A percentile compares a stretch with the other conserved stretches of the same genome.
phyloP scores from a whole-genome alignment of 164 flowering plant genomes.

The Annona squamosa region DNA sequence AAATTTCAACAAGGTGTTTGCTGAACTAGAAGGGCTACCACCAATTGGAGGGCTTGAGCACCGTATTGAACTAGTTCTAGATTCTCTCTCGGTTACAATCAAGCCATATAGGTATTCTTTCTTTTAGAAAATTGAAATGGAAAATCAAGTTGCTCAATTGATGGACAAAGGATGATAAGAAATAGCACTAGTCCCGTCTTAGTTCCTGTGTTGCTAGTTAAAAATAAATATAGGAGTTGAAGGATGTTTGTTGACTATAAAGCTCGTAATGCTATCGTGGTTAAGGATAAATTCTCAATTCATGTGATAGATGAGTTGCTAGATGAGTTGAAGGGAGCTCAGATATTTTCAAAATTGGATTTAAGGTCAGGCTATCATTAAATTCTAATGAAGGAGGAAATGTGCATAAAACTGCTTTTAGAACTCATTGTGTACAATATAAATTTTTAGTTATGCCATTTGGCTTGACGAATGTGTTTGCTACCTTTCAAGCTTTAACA shows the following conservation, averaged over 20 bases:
- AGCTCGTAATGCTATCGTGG: neutral
- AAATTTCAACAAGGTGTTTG: too few relatives aligned
- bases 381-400: neutral
- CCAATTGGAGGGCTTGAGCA: too few relatives aligned
- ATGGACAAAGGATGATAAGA: too few relatives aligned
- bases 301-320: neutral
- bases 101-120: too few relatives aligned
- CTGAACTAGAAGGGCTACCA: too few relatives aligned
- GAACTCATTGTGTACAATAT: neutral
- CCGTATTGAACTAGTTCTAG: too few relatives aligned
- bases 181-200: neutral
- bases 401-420: neutral
- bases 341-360: neutral
- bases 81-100: too few relatives aligned
- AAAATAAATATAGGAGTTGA: neutral
- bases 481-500: neutral
- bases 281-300: neutral
- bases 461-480: neutral
- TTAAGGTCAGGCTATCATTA: neutral
- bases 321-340: neutral
- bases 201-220: neutral
- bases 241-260: neutral
- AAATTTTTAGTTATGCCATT: conserved; percentile 1
- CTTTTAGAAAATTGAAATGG: too few relatives aligned
- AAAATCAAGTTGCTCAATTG: too few relatives aligned